phyloP scores from a whole-genome alignment of 257 asterid genomes.

The Mentha longifolia region DNA sequence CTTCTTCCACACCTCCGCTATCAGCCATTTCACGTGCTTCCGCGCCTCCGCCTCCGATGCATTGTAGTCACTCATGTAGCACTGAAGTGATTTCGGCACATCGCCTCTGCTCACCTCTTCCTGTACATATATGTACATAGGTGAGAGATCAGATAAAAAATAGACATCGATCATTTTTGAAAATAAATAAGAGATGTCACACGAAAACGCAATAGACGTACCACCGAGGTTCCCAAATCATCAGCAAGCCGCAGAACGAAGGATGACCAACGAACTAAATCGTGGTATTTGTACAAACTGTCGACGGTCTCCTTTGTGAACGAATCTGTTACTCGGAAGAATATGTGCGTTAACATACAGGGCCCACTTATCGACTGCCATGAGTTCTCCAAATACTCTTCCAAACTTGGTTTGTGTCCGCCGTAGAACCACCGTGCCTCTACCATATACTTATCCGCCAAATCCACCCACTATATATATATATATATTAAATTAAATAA shows the following conservation, averaged over 20 bases:
- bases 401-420: not conserved
- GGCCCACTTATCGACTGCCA: not conserved
- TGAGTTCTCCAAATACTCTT: not conserved
- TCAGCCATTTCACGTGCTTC: conserved; percentile 17
- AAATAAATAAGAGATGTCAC: too few relatives aligned
- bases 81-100: conserved; percentile 42
- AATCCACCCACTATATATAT: not conserved
- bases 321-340: not conserved
- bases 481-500: too few relatives aligned
- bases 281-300: not conserved
- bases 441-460: not conserved
- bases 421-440: not conserved
- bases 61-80: conserved; percentile 53
- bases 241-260: not conserved
- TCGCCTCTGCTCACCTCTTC: conserved; percentile 46
- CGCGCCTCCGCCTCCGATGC: conserved; percentile 39
- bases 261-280: not conserved
- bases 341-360: not conserved
- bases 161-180: too few relatives aligned
- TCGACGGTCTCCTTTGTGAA: not conserved
- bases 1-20: conserved; percentile 45
- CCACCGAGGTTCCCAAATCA: not conserved
- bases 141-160: too few relatives aligned
- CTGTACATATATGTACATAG: not conserved
- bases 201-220: not conserved